Percentiles rank a stretch among this genome's conserved stretches.
phyloP scores from a whole-genome alignment of 2,329 filamentous ascomycete species.

The Mariannaea elegans region DNA sequence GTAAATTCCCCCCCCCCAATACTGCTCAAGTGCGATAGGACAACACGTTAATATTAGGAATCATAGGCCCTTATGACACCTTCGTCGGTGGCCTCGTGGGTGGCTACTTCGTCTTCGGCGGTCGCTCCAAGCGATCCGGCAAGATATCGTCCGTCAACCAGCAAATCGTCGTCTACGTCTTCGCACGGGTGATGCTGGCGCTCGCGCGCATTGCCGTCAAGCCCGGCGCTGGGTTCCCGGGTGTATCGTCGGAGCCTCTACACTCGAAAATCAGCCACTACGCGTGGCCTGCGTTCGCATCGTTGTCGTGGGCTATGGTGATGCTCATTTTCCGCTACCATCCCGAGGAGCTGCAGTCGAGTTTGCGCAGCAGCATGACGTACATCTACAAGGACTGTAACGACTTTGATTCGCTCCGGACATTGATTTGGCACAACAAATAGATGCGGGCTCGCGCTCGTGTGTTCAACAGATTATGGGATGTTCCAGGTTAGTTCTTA shows the following conservation, averaged over 20 bases:
- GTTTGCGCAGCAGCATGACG: conserved; percentile 92
- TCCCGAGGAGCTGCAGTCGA: conserved; percentile 89
- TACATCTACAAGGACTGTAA: conserved; percentile 95
- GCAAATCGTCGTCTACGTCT: conserved; percentile 98
- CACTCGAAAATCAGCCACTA: conserved; percentile 68
- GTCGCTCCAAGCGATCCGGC: conserved; percentile 67
- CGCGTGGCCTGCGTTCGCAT: conserved; percentile 93
- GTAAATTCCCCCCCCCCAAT: conserved; percentile 34
- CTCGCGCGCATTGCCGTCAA: conserved; percentile 85
- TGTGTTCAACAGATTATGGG: not conserved
- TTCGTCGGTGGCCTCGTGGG: conserved; percentile 89
- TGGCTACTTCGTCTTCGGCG: conserved; percentile 92
- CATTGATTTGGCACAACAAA: conserved; percentile 86
- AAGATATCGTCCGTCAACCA: conserved; percentile 85
- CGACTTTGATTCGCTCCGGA: conserved; percentile 86
- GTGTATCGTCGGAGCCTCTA: conserved; percentile 58
- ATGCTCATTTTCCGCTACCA: conserved; percentile 97
- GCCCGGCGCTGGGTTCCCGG: conserved; percentile 61
- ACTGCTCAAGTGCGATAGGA: not conserved
- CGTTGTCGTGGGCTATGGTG: conserved; percentile 88
- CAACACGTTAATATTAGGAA: not conserved
- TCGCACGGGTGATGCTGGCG: conserved; percentile 87
- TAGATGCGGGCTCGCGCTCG: conserved; percentile 43
- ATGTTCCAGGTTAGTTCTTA: conserved; percentile 3
- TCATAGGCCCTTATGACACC: conserved; percentile 74